Evolutionary conservation across 331 rosid genomes (phyloP).

Genomic region (Acacia concinna): DNA sequence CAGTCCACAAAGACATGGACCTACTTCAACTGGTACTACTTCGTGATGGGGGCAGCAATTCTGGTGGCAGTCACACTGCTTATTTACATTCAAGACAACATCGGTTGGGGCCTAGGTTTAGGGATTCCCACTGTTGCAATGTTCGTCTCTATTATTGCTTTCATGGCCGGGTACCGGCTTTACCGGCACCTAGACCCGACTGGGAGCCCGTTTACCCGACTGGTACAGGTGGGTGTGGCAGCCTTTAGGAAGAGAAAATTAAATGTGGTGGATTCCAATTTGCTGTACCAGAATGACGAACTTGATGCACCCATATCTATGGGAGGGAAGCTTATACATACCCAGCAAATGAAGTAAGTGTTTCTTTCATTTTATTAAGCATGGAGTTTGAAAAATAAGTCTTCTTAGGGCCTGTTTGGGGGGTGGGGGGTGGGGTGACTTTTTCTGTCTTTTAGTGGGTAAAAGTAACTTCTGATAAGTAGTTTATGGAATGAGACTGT

Average conservation of each 20-base stretch:
- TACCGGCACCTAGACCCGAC: slow-evolving; percentile 74
- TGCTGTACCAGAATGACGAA: slow-evolving; percentile 66
- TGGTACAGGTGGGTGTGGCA: slow-evolving; percentile 65
- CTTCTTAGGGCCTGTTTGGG: no score
- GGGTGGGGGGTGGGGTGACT: no score
- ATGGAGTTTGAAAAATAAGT: background rate
- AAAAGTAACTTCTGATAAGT: no score
- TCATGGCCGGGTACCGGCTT: slow-evolving; percentile 72
- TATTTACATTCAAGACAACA: slow-evolving; percentile 83
- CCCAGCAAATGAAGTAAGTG: slow-evolving; percentile 62
- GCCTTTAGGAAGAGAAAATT: slow-evolving; percentile 71
- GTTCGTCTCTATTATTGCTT: slow-evolving; percentile 66
- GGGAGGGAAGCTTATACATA: slow-evolving; percentile 68
- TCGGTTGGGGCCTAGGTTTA: slow-evolving; percentile 94
- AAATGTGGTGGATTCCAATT: slow-evolving; percentile 18
- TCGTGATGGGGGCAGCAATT: slow-evolving; percentile 74
- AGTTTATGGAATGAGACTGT: no score
- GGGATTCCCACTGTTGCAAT: slow-evolving; percentile 79
- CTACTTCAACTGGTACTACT: slow-evolving; percentile 94
- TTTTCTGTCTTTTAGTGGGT: no score
- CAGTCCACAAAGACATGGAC: slow-evolving; percentile 67
- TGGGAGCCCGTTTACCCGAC: slow-evolving; percentile 94
- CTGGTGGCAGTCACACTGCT: slow-evolving; percentile 86
- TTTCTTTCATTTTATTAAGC: background rate
- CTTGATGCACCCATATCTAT: slow-evolving; percentile 65